Base-by-base conservation (phyloP, 2,329 filamentous ascomycete genomes). In the Botryotinia calthae region DNA sequence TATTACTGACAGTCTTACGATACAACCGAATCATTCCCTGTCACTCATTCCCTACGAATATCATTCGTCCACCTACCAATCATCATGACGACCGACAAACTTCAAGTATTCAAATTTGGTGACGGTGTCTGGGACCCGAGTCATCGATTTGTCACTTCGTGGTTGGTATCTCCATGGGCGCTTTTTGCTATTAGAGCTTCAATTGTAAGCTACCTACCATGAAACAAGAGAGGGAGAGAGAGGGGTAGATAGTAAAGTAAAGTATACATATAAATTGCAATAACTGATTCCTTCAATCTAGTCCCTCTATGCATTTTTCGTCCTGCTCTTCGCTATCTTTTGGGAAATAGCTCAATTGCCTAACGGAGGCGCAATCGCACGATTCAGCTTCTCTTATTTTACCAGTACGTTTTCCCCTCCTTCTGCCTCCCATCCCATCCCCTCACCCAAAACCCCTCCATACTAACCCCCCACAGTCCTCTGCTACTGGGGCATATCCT, bases 401-500 rank as follows among this genome's bases (percentile, higher is more conserved):
- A 97, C 94, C 42, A 71, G 78, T 96, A 76, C 25, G 56, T 48
- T 48, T 20, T 5, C 18, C 20, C 18, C 46, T 28, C 2, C 25
- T 9, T 22, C 25, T 40, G 58, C 48, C 18, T 28, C 64, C 14
- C 51, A 34, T 16, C 31, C 58, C 48, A 16, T 28, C 61, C 14
- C 51, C 28, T 18, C 7, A 28, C 25, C 44, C 46, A 20, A 61
- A 28, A 22, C 12, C 18, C 31, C 40, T 37, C 54, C n/a, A 54
- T 51, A 54, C 48, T 71, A 65, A 72, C 40, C 37, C 40, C 28
- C 10, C 46, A 40, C 51, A 78, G 77, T 79, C 25, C 78, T 80
- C 72, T 93, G 91, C 16, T 96, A 91, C 85, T 96, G 92, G 92
- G 93, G 93, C 2, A 83, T 95, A 51, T 90, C 88, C 37, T 95